phyloP scores from a whole-genome alignment of 169 alveolate species.

The Plasmodium falciparum region DNA sequence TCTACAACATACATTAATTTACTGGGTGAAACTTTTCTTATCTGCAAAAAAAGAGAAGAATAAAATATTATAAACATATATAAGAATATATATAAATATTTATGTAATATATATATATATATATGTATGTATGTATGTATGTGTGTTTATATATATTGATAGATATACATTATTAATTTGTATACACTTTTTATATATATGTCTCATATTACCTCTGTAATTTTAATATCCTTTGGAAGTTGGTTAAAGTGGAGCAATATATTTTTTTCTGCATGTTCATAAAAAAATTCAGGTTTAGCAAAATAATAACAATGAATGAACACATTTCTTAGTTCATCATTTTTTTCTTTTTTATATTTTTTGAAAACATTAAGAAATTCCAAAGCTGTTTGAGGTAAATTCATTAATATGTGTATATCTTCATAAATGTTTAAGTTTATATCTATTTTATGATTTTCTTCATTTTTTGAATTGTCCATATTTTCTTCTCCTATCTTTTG shows the following conservation, averaged over 20 bases:
- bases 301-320: slow-evolving; percentile 64
- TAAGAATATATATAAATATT: background rate
- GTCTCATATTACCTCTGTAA: slow-evolving; percentile 32
- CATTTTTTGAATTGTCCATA: background rate
- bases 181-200: background rate
- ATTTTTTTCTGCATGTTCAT: slow-evolving; percentile 55
- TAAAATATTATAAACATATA: background rate
- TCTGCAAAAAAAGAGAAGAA: slow-evolving; percentile 19
- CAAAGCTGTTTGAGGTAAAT: slow-evolving; percentile 91
- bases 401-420: slow-evolving; percentile 91
- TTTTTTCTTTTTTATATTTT: slow-evolving; percentile 10
- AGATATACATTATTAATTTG: background rate
- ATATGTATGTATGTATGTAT: background rate
- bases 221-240: slow-evolving; percentile 49
- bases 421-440: slow-evolving; percentile 76
- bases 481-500: background rate
- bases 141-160: background rate
- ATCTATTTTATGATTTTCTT: slow-evolving; percentile 65
- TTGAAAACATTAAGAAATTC: slow-evolving; percentile 88
- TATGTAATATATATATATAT: background rate
- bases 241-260: slow-evolving; percentile 30
- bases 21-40: slow-evolving; percentile 68
- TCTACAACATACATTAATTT: slow-evolving; percentile 73
- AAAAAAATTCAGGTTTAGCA: slow-evolving; percentile 60
- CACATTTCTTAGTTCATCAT: slow-evolving; percentile 34